Percentiles rank a stretch among this genome's conserved stretches.
These are phyloP conservation scores for Termitomyces eurrhizus DNA, from an alignment of 768 basidiomycete genomes.

Conservation along the genomic window DNA sequence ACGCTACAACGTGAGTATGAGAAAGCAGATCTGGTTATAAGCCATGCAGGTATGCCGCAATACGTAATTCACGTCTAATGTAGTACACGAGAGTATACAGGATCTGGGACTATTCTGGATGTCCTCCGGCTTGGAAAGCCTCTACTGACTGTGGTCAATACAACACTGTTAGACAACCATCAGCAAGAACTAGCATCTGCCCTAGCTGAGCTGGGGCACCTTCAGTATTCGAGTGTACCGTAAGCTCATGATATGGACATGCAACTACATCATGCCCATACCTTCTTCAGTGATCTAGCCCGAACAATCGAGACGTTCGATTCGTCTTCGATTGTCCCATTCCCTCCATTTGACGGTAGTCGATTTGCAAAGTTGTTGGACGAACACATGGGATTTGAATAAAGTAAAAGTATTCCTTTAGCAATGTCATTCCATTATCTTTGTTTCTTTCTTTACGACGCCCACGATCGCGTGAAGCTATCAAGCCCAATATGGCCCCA, in stretches of 20 bases:
- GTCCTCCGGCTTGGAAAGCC: conserved; percentile 71
- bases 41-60: conserved; percentile 78
- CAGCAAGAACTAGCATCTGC: conserved; percentile 84
- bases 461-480: conserved; percentile 9
- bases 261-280: not conserved
- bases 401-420: conserved; percentile 5
- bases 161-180: conserved; percentile 87
- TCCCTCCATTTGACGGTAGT: conserved; percentile 66
- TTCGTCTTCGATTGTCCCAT: conserved; percentile 41
- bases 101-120: conserved; percentile 92
- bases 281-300: conserved; percentile 45
- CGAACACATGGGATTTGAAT: conserved; percentile 71
- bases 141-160: conserved; percentile 87
- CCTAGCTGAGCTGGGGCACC: conserved; percentile 53
- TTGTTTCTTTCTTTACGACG: conserved; percentile 8
- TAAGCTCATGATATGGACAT: conserved; percentile 32
- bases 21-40: conserved; percentile 75
- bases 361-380: conserved; percentile 68
- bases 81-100: conserved; percentile 41
- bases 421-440: not conserved
- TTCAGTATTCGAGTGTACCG: conserved; percentile 54
- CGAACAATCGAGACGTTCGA: conserved; percentile 49
- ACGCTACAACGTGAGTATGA: conserved; percentile 64
- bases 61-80: conserved; percentile 2
- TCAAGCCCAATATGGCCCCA: conserved; percentile 11